A percentile compares a stretch with the other conserved stretches of the same genome.
Evolutionary conservation across 495 filamentous ascomycete genomes (phyloP).

Genomic region (Glutinoglossum americanum): DNA sequence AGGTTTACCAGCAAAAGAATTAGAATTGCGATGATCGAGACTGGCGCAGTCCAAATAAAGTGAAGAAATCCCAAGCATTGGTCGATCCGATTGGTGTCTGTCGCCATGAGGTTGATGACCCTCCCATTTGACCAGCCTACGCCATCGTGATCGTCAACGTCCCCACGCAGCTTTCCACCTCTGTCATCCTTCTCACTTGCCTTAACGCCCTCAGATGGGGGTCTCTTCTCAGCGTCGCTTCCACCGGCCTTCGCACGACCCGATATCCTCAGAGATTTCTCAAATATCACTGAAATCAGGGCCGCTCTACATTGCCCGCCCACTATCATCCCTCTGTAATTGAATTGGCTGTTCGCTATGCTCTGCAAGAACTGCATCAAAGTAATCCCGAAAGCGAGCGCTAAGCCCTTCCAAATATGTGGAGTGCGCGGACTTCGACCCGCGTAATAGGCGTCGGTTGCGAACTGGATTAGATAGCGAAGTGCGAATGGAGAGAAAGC

Average conservation of each 20-base stretch:
- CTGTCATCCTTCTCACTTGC: slow-evolving; percentile 18
- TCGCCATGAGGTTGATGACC: slow-evolving; percentile 79
- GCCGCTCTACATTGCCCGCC: not conserved
- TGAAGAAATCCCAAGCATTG: slow-evolving; percentile 74
- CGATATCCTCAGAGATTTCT: not conserved
- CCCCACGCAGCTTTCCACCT: slow-evolving; percentile 14
- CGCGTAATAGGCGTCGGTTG: not conserved
- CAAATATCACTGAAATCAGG: slow-evolving; percentile 2
- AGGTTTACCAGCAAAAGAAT: slow-evolving; percentile 65
- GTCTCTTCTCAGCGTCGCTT: slow-evolving; percentile 22
- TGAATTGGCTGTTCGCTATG: not conserved
- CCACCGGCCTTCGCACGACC: slow-evolving; percentile 1
- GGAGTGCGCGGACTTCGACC: not conserved
- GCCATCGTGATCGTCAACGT: not conserved
- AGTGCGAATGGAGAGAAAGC: slow-evolving; percentile 45
- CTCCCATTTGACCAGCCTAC: slow-evolving; percentile 76
- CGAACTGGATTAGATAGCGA: slow-evolving; percentile 54
- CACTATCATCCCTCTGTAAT: not conserved
- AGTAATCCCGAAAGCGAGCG: not conserved
- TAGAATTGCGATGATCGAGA: slow-evolving; percentile 56
- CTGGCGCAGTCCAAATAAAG: slow-evolving; percentile 66
- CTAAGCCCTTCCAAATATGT: slow-evolving; percentile 1
- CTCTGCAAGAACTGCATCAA: not conserved
- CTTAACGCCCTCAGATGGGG: slow-evolving; percentile 21
- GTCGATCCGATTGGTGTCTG: slow-evolving; percentile 79